A percentile compares a stretch with the other conserved stretches of the same genome.
These are phyloP conservation scores for Eutrema yunnanense DNA, from an alignment of 345 rosid genomes.

Conservation along the genomic window DNA sequence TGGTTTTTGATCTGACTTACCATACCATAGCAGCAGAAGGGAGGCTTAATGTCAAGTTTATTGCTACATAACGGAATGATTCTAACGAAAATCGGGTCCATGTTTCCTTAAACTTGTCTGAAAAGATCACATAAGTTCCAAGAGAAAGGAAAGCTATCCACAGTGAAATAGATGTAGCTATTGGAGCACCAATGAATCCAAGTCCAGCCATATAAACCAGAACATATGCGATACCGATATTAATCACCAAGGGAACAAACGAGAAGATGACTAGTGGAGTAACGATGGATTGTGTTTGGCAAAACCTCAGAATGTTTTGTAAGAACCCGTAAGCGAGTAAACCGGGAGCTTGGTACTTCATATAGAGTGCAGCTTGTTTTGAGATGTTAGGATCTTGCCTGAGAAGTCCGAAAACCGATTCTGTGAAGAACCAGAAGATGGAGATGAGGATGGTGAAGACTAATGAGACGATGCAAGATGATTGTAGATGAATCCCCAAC, in stretches of 20 bases:
- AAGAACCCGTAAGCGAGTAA: slow-evolving; percentile 57
- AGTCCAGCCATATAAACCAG: slow-evolving; percentile 38
- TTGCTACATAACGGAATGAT: slow-evolving; percentile 28
- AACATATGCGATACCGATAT: slow-evolving; percentile 40
- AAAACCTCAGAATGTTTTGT: slow-evolving; percentile 68
- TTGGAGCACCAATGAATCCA: slow-evolving; percentile 62
- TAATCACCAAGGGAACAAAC: slow-evolving; percentile 37
- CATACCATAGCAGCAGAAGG: slow-evolving; percentile 80
- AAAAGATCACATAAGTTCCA: slow-evolving; percentile 37
- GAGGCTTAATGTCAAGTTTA: slow-evolving; percentile 46
- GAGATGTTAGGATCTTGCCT: slow-evolving; percentile 57
- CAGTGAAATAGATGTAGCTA: slow-evolving; percentile 62
- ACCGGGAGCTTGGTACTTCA: slow-evolving; percentile 58
- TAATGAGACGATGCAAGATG: slow-evolving; percentile 60
- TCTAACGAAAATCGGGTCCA: slow-evolving; percentile 54
- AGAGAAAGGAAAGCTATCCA: slow-evolving; percentile 49
- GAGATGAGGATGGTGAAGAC: slow-evolving; percentile 45
- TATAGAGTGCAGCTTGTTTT: slow-evolving; percentile 47
- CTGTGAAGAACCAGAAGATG: slow-evolving; percentile 54
- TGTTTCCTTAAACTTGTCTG: slow-evolving; percentile 42
- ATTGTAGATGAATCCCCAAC: slow-evolving; percentile 67
- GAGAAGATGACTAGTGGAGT: slow-evolving; percentile 44
- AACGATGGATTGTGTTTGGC: slow-evolving; percentile 66
- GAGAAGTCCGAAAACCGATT: slow-evolving; percentile 41
- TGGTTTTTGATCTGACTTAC: slow-evolving; percentile 31